These are phyloP conservation scores for Vaccinium myrtillus DNA, from an alignment of 148 eudicot genomes.

Conservation along the genomic window DNA sequence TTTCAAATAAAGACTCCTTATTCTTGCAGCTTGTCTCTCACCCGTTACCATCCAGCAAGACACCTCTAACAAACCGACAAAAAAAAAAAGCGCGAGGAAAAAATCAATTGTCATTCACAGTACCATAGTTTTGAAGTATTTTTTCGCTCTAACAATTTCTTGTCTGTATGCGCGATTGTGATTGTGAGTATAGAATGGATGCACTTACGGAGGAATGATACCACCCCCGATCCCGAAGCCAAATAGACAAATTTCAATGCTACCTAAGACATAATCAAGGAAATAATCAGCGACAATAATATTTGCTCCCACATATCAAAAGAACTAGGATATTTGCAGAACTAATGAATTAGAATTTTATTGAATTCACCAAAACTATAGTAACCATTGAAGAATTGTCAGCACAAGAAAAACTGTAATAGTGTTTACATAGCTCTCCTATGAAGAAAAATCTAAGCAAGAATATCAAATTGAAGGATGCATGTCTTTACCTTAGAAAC, in stretches of 20 bases:
- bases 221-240: slow-evolving; percentile 49
- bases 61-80: slow-evolving; percentile 41
- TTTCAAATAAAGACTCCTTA: slow-evolving; percentile 54
- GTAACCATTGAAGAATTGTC: background rate
- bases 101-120: background rate
- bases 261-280: background rate
- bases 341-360: background rate
- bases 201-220: slow-evolving; percentile 62
- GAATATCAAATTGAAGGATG: background rate
- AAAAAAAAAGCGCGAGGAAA: background rate
- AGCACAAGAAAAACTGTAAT: background rate
- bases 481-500: slow-evolving; percentile 8
- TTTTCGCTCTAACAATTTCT: background rate
- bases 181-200: too few relatives aligned
- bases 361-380: background rate
- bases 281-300: background rate
- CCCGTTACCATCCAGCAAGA: slow-evolving; percentile 77
- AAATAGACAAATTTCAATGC: slow-evolving; percentile 36
- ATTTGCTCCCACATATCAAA: background rate
- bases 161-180: background rate
- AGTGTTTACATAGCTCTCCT: background rate
- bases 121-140: too few relatives aligned
- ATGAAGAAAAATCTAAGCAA: background rate
- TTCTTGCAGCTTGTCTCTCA: slow-evolving; percentile 72
- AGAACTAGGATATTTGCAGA: background rate